phyloP scores from a whole-genome alignment of 2,329 filamentous ascomycete genomes.

The Chaetothyriales sp. region DNA sequence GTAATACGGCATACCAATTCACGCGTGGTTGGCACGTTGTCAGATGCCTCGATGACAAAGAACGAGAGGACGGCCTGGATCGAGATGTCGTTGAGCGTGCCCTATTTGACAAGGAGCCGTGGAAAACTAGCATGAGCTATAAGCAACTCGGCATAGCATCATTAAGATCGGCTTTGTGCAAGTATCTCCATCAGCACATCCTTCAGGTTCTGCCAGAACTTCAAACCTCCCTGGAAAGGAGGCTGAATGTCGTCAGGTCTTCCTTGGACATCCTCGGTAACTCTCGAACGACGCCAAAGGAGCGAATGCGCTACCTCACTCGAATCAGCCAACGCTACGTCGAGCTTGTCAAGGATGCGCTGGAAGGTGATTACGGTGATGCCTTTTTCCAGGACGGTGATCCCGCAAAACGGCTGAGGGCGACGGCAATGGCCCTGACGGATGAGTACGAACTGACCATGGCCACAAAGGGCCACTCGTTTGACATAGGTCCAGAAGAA shows the following conservation, averaged over 20 bases:
- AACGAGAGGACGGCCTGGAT: constrained; percentile 11
- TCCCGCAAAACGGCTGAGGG: constrained; percentile 13
- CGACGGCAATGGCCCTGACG: constrained; percentile 14
- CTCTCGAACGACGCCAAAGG: constrained; percentile 14
- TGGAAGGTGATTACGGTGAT: constrained; percentile 17
- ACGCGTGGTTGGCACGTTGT: constrained; percentile 28
- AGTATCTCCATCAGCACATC: constrained; percentile 23
- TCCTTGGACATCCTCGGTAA: constrained; percentile 17
- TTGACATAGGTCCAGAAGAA: constrained; percentile 5
- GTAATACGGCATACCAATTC: constrained; percentile 18
- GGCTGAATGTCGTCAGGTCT: constrained; percentile 7
- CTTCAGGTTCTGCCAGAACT: constrained; percentile 11
- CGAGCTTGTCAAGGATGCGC: constrained; percentile 6
- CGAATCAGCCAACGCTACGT: constrained; percentile 15
- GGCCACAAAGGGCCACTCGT: constrained; percentile 15
- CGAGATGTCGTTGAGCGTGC: constrained; percentile 7
- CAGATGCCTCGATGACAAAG: constrained; percentile 22
- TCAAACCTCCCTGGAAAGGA: constrained; percentile 8
- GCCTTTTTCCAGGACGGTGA: constrained; percentile 12
- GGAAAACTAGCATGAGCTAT: background rate
- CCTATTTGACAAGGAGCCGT: constrained; percentile 13
- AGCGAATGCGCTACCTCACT: constrained; percentile 15
- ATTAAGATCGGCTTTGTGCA: constrained; percentile 20
- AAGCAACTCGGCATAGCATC: constrained; percentile 20
- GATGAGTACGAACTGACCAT: constrained; percentile 17